Conservation (phyloP, 495 filamentous ascomycete genomes). For the Chaetomium tenue region DNA sequence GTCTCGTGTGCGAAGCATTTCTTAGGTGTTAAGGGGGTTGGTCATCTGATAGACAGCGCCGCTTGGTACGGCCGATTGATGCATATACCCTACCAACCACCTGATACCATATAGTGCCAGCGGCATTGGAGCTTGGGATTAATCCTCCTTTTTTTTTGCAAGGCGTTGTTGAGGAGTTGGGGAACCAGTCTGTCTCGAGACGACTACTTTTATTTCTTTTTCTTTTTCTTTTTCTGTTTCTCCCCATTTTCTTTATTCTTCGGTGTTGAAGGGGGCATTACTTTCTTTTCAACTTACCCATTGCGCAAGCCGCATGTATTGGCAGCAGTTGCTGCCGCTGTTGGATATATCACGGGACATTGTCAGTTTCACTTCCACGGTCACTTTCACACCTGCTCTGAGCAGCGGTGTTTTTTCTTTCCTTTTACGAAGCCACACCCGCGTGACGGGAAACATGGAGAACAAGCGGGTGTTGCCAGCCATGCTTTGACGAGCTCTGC, state of each 20-base stretch:
- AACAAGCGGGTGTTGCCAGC: background rate
- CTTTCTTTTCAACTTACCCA: background rate
- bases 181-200: background rate
- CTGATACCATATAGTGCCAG: background rate
- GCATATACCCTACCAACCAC: background rate
- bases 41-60: constrained; percentile 9
- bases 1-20: constrained; percentile 26
- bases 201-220: constrained; percentile 10
- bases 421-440: background rate
- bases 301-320: background rate
- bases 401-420: background rate
- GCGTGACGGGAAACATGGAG: background rate
- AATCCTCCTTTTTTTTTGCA: background rate
- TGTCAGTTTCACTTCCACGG: background rate
- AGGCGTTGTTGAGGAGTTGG: constrained; percentile 9
- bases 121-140: background rate
- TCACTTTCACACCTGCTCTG: background rate
- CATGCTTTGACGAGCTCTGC: background rate
- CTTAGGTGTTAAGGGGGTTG: constrained; percentile 27
- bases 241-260: background rate
- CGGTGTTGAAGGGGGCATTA: background rate
- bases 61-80: constrained; percentile 12
- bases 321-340: background rate
- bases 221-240: background rate
- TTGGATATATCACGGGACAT: background rate